Evolutionary conservation across 2,329 filamentous ascomycete genomes (phyloP).

Genomic region (Aspergillus phoenicis): DNA sequence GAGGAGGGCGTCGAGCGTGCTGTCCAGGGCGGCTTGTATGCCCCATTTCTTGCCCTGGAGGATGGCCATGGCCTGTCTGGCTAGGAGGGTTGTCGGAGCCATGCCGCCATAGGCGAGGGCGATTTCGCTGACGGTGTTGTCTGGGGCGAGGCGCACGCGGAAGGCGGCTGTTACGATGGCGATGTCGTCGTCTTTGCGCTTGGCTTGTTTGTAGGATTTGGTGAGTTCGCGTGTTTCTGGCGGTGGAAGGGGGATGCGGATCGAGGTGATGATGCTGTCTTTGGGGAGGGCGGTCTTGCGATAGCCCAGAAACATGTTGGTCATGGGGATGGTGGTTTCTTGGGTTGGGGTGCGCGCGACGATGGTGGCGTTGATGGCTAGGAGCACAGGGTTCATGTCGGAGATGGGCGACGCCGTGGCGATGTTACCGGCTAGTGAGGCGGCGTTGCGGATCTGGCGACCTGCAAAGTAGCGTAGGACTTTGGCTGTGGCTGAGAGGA

Average conservation of each 20-base stretch:
- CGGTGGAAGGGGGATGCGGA: constrained; percentile 72
- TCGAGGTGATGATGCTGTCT: constrained; percentile 75
- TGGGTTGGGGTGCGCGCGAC: constrained; percentile 69
- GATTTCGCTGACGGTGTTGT: constrained; percentile 66
- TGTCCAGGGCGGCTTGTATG: constrained; percentile 74
- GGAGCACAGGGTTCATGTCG: constrained; percentile 82
- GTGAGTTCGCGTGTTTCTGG: constrained; percentile 71
- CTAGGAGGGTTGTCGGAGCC: constrained; percentile 78
- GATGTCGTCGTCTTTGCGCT: constrained; percentile 89
- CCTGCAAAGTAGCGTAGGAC: constrained; percentile 63
- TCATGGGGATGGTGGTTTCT: constrained; percentile 76
- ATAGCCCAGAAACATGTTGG: constrained; percentile 81
- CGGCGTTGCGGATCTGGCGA: constrained; percentile 86
- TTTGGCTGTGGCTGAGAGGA: constrained; percentile 79
- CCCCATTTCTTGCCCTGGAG: constrained; percentile 72
- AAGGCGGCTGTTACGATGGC: constrained; percentile 84
- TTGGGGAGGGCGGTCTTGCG: constrained; percentile 71
- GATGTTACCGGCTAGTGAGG: constrained; percentile 82
- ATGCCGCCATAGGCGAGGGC: constrained; percentile 84
- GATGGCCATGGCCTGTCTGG: constrained; percentile 69
- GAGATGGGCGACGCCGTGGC: constrained; percentile 87
- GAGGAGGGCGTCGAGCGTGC: constrained; percentile 74
- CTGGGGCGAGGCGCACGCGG: constrained; percentile 65
- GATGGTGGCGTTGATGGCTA: constrained; percentile 74
- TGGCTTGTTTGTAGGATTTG: constrained; percentile 84